phyloP scores from a whole-genome alignment of 371 early-diverging fungal genomes.

The Dichotomocladium elegans region DNA sequence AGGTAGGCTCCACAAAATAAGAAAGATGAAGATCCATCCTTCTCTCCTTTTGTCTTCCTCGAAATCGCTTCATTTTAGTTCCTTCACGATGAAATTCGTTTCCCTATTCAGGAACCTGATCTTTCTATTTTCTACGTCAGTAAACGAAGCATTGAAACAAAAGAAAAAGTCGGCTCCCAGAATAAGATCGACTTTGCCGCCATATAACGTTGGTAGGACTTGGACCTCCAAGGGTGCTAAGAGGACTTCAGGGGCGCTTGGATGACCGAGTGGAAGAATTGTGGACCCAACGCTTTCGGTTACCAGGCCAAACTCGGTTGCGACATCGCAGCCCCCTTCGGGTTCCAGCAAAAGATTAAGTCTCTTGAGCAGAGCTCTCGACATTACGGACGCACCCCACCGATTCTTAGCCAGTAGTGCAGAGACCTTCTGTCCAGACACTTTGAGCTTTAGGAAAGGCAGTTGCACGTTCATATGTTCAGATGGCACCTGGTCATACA shows the following conservation, averaged over 20 bases:
- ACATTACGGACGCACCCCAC: slow-evolving; percentile 29
- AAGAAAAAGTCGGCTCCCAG: slow-evolving; percentile 30
- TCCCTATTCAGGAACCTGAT: slow-evolving; percentile 17
- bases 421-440: slow-evolving; percentile 14
- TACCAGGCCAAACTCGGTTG: slow-evolving; percentile 21
- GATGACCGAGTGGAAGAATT: slow-evolving; percentile 14
- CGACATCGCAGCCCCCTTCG: slow-evolving; percentile 5
- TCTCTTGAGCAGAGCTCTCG: slow-evolving; percentile 12
- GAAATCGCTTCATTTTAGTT: no score
- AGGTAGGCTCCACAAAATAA: no score
- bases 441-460: slow-evolving; percentile 14
- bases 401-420: slow-evolving; percentile 21
- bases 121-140: slow-evolving; percentile 13
- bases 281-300: slow-evolving; percentile 16
- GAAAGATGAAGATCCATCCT: no score
- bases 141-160: slow-evolving; percentile 15
- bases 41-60: no score
- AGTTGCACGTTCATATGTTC: slow-evolving; percentile 16
- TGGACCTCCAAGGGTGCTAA: slow-evolving; percentile 13
- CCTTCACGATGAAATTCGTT: no score
- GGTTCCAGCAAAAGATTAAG: slow-evolving; percentile 5
- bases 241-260: slow-evolving; percentile 7
- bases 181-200: slow-evolving; percentile 25
- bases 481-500: neutral
- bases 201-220: slow-evolving; percentile 23